Conservation (phyloP, 2,329 filamentous ascomycete genomes). For the Cladosporium sp. region DNA sequence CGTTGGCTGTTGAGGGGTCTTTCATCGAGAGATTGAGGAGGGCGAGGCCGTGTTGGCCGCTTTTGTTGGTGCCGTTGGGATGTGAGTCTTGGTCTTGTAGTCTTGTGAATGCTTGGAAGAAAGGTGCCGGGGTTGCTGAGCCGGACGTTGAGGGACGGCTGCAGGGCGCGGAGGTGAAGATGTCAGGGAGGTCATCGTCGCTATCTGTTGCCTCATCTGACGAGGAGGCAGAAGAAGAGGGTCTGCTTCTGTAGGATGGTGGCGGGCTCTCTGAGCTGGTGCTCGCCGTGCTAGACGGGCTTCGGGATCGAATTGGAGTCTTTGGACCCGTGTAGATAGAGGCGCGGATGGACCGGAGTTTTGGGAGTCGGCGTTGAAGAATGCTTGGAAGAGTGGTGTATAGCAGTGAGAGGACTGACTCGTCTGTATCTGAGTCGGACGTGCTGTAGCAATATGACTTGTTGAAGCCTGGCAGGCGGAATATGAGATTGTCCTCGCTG, state of each 20-base stretch:
- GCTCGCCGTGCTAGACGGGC: not conserved
- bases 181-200: not conserved
- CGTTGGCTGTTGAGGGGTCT: not conserved
- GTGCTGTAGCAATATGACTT: not conserved
- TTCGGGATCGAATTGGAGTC: not conserved
- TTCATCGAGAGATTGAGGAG: constrained; percentile 8
- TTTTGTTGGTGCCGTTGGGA: not conserved
- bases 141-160: constrained; percentile 9
- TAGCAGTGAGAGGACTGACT: constrained; percentile 1
- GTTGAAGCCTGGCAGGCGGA: not conserved
- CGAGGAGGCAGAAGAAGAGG: not conserved
- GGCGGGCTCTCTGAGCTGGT: constrained; percentile 6
- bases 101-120: not conserved
- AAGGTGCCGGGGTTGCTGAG: constrained; percentile 1
- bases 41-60: constrained; percentile 1
- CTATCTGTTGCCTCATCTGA: constrained; percentile 1
- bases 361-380: constrained; percentile 1
- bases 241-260: not conserved
- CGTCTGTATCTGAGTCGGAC: not conserved
- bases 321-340: constrained; percentile 4
- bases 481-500: not conserved
- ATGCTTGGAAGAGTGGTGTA: constrained; percentile 10
- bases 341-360: constrained; percentile 7
- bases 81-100: not conserved
- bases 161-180: constrained; percentile 7